Base-by-base conservation (phyloP, 768 basidiomycete genomes). In the Naematelia encephala region DNA sequence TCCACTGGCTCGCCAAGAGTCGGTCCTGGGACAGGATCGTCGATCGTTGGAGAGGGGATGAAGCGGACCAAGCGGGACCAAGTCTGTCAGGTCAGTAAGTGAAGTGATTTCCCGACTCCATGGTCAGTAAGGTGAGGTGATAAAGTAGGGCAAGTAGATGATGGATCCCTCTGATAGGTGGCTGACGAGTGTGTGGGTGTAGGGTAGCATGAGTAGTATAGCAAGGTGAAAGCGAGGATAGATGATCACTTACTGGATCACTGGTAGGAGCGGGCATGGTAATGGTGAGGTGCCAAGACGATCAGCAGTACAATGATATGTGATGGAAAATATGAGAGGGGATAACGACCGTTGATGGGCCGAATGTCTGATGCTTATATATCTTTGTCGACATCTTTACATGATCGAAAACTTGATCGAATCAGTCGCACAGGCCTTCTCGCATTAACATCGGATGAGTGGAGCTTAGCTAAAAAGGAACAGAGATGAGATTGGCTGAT, bases 61-160 rank as follows among this genome's bases (percentile, higher is more conserved):
- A 78, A 78, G 25, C 77, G 74, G 23, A 78, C 54, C 42, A 77
- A 63, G 14, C 77, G 30, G 28, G 65, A 53, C 23, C 34, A 56
- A 14, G 55, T 46, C 12, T 39, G n/a, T n/a, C n/a, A n/a, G n/a
- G n/a, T n/a, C n/a, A n/a, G n/a, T n/a, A n/a, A n/a, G n/a, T n/a
- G 34, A 39, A 39, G 34, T 39, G 34, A 8, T 16, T 8, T 8
- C 8, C 34, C 34, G 8, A 39, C 34, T 8, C 8, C 34, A 39
- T 16, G 34, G 34, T 39, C 8, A 8, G 34, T 39, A 39, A 8
- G 34, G 16, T 39, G 16, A 8, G 34, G 34, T 8, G 34, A 39
- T 39, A 16, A 16, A 39, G 34, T 8, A 39, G 16, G 34, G 34
- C 34, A 16, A 39, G 8, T 39, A 39, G 8, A 39, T 8, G 34